Evolutionary conservation across 306 rosid species (phyloP), one percentile per base, ranked within the genome.

Genomic region (Delonix regia): DNA sequence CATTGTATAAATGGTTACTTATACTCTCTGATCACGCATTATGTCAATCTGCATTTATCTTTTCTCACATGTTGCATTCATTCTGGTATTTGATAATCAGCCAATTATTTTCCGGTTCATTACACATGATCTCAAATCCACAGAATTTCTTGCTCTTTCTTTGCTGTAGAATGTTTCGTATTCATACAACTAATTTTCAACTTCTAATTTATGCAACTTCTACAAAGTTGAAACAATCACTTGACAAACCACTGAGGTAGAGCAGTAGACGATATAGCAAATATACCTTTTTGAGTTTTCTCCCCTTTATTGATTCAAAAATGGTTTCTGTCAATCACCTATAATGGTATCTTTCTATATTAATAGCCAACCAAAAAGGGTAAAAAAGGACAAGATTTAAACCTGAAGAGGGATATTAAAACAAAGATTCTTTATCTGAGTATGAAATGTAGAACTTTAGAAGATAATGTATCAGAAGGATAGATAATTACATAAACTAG

Each of bases 361-460:
- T 47, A 47, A 47, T 47, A 47, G 53, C 53, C 53, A 47, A 47
- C 53, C 53, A 47, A 47, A 47, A 47, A 47, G 53, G 7, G 7
- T 3, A 16, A 47, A 16, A 13, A 47, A 0, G 53, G 53, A 47
- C 2, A 5, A 47, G 53, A 47, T 5, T 47, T 47, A 47, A 14
- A 19, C 53, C 53, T 14, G 1, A 47, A 5, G 0, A 2, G 53
- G 53, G 19, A 47, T 47, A 47, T 47, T 16, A 47, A 44, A 44
- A 3, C 96, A 13, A 1, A 85, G 75, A 49, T 76, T 56, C 65
- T 47, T 14, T 47, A 2, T 47, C 53, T 47, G 19, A 47, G 2
- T 47, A 47, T 47, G 19, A 53, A 52, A 71, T 52, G 2, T 4
- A 9, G 47, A 44, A 74, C 69, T 74, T 61, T 19, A 42, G 19